These are phyloP conservation scores for Plectosphaerella plurivora DNA, from an alignment of 2,329 filamentous ascomycete genomes.

Conservation along the genomic window DNA sequence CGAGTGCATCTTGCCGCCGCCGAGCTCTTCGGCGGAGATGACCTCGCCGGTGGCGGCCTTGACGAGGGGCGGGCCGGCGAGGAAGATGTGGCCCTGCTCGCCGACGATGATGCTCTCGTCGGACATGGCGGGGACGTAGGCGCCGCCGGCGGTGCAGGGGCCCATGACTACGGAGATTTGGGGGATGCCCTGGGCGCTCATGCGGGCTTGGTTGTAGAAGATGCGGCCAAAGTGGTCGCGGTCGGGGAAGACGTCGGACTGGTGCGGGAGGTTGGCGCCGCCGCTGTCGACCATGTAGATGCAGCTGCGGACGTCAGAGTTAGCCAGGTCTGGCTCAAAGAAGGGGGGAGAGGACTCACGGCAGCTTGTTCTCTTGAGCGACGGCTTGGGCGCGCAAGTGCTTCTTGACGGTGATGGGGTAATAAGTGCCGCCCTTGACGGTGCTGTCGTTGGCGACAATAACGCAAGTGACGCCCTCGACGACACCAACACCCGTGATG, in stretches of 20 bases:
- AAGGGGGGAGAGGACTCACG: constrained; percentile 35
- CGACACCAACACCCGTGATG: constrained; percentile 84
- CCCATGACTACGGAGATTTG: constrained; percentile 97
- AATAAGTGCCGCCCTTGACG: constrained; percentile 96
- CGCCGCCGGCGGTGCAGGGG: constrained; percentile 90
- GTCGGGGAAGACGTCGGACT: constrained; percentile 94
- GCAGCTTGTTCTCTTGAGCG: constrained; percentile 77
- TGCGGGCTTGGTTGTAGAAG: constrained; percentile 96
- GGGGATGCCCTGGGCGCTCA: constrained; percentile 84
- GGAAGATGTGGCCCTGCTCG: constrained; percentile 94
- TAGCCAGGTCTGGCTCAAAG: background rate
- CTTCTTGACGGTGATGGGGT: constrained; percentile 96
- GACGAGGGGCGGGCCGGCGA: constrained; percentile 89
- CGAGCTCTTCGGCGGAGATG: constrained; percentile 85
- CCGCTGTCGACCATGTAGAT: constrained; percentile 97
- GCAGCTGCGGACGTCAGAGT: constrained; percentile 46
- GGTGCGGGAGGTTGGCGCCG: constrained; percentile 89
- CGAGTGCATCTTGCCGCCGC: constrained; percentile 84
- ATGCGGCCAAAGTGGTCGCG: constrained; percentile 93
- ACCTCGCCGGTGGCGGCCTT: constrained; percentile 94
- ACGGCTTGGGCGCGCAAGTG: constrained; percentile 89
- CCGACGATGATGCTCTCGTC: constrained; percentile 97
- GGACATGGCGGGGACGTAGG: constrained; percentile 95
- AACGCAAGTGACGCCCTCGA: constrained; percentile 87
- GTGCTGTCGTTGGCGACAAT: constrained; percentile 96